Evolutionary conservation across 78 protist species (phyloP).

Genomic region (Capsaspora owczarzaki): DNA sequence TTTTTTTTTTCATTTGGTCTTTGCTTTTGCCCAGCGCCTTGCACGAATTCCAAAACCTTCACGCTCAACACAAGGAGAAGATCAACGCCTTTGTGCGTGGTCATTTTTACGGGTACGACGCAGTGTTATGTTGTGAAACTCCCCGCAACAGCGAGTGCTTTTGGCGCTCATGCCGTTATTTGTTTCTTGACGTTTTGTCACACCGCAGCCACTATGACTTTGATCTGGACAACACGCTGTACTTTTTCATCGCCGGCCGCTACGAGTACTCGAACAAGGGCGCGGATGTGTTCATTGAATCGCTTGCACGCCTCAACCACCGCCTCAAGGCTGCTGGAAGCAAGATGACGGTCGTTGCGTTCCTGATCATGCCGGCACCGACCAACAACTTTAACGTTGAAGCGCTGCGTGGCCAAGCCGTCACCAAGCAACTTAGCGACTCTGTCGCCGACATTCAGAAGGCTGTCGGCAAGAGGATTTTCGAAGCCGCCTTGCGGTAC

Average conservation of each 20-base stretch:
- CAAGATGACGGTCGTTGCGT: constrained; percentile 56
- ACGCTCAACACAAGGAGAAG: constrained; percentile 47
- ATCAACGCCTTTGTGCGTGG: constrained; percentile 59
- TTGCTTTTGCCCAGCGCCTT: constrained; percentile 26
- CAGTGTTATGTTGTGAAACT: no score
- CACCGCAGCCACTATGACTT: constrained; percentile 31
- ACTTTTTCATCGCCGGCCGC: constrained; percentile 77
- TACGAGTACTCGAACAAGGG: constrained; percentile 74
- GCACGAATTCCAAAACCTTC: constrained; percentile 78
- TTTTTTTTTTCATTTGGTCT: background rate
- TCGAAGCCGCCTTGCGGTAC: constrained; percentile 28
- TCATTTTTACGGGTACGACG: constrained; percentile 65
- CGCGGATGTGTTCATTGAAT: constrained; percentile 57
- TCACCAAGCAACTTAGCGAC: constrained; percentile 25
- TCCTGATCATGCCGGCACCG: constrained; percentile 60
- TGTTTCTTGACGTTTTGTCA: no score
- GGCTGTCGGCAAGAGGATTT: constrained; percentile 39
- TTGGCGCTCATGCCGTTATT: background rate
- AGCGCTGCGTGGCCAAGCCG: constrained; percentile 54
- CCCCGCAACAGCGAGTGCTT: no score
- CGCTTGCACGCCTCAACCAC: constrained; percentile 55
- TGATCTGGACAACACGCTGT: constrained; percentile 72
- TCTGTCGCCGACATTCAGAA: constrained; percentile 29
- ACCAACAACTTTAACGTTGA: constrained; percentile 62
- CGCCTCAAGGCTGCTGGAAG: constrained; percentile 16